Evolutionary conservation across 2,329 filamentous ascomycete genomes (phyloP).

Genomic region (Diaporthe sp.): DNA sequence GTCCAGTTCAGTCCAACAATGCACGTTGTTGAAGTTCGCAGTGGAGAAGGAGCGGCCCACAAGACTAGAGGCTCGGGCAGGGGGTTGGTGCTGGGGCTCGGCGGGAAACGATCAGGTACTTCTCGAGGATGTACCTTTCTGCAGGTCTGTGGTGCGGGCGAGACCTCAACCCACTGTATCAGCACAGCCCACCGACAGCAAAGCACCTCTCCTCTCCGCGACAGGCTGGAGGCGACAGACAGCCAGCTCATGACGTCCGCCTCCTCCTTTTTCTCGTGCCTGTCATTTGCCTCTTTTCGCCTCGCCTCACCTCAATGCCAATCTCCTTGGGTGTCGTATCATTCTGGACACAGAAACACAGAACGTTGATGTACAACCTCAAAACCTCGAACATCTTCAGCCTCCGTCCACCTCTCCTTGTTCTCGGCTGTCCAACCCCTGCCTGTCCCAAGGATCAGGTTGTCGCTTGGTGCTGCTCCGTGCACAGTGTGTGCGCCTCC

Average conservation of each 20-base stretch:
- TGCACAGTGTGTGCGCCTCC: slow-evolving; percentile 14
- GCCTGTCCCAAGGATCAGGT: slow-evolving; percentile 9
- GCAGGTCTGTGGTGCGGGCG: background rate
- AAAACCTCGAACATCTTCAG: slow-evolving; percentile 13
- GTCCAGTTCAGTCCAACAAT: background rate
- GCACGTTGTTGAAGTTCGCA: slow-evolving; percentile 17
- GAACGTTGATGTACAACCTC: slow-evolving; percentile 27
- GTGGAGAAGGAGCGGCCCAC: slow-evolving; percentile 2
- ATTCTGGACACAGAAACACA: background rate
- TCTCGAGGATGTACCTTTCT: background rate
- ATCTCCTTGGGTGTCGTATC: slow-evolving; percentile 2
- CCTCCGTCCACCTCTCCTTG: slow-evolving; percentile 7
- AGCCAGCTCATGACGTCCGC: background rate
- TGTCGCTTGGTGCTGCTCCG: slow-evolving; percentile 20
- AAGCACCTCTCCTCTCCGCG: background rate
- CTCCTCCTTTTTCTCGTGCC: slow-evolving; percentile 9
- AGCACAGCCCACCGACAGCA: background rate
- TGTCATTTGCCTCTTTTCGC: slow-evolving; percentile 11
- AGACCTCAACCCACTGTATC: background rate
- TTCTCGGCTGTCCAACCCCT: slow-evolving; percentile 27
- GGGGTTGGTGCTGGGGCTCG: background rate
- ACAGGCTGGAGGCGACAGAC: background rate
- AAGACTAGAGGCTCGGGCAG: slow-evolving; percentile 3
- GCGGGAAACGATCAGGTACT: background rate
- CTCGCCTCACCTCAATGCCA: slow-evolving; percentile 1